phyloP scores from a whole-genome alignment of 306 rosid genomes.

The Dalbergia cultrata region DNA sequence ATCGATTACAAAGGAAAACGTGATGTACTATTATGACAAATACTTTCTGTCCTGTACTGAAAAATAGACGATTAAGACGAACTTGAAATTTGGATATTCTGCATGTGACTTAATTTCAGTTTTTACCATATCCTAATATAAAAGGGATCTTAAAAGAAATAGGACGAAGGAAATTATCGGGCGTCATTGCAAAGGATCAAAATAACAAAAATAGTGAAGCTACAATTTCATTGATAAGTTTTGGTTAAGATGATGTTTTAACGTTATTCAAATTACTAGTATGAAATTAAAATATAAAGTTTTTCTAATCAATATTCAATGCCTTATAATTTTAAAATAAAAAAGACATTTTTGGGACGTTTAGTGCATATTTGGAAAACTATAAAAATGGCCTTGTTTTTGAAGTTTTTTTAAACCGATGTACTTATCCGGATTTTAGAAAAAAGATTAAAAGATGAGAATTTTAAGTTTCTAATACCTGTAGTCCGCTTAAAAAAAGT shows the following conservation, averaged over 20 bases:
- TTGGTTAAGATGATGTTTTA: not conserved
- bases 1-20: not conserved
- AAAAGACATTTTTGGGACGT: no score
- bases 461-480: no score
- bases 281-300: no score
- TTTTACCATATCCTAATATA: not conserved
- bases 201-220: not conserved
- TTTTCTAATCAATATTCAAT: no score
- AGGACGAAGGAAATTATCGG: not conserved
- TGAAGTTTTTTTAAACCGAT: no score
- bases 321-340: no score
- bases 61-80: constrained; percentile 1
- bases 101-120: not conserved
- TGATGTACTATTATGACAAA: not conserved
- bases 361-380: no score
- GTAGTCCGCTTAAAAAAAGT: no score
- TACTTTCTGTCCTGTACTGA: not conserved
- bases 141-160: not conserved
- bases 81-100: not conserved
- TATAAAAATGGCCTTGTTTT: no score
- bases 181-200: not conserved
- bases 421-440: no score
- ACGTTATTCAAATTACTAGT: not conserved
- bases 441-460: no score
- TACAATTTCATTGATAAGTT: not conserved